Evolutionary conservation across 2,329 filamentous ascomycete species (phyloP).

Genomic region (Diaporthe batatas): DNA sequence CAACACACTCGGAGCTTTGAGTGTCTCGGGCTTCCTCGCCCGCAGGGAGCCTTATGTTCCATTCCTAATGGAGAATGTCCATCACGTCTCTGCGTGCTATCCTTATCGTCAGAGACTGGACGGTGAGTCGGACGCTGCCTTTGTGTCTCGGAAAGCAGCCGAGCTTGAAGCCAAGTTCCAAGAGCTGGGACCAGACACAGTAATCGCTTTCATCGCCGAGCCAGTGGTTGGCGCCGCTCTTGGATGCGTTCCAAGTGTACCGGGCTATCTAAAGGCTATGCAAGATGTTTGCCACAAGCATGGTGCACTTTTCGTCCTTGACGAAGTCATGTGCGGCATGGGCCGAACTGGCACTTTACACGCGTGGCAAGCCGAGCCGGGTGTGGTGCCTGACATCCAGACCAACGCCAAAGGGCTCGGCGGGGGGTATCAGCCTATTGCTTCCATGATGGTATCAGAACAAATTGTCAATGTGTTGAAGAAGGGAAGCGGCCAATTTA

Average conservation of each 20-base stretch:
- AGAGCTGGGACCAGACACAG: neutral
- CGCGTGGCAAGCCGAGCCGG: neutral
- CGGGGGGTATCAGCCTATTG: neutral
- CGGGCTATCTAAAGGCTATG: neutral
- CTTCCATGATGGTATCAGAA: neutral
- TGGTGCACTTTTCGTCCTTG: neutral
- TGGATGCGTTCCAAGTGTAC: neutral
- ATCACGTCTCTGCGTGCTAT: neutral
- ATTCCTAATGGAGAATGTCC: neutral
- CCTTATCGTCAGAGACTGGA: neutral
- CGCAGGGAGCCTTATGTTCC: neutral
- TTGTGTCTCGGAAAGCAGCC: neutral
- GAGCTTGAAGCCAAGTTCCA: neutral
- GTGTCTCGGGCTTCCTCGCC: neutral
- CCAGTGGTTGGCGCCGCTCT: constrained; percentile 4
- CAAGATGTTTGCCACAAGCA: neutral
- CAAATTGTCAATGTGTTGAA: neutral
- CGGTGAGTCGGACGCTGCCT: neutral
- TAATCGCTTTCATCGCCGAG: neutral
- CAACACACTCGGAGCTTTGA: neutral
- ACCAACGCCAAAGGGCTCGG: neutral
- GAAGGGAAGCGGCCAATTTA: neutral
- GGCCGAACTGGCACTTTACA: neutral
- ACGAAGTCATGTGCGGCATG: constrained; percentile 1
- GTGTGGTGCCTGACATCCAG: neutral